Percentiles rank a stretch among this genome's conserved stretches.
phyloP scores from a whole-genome alignment of 129 eudicot species.

The Flaveria trinervia region DNA sequence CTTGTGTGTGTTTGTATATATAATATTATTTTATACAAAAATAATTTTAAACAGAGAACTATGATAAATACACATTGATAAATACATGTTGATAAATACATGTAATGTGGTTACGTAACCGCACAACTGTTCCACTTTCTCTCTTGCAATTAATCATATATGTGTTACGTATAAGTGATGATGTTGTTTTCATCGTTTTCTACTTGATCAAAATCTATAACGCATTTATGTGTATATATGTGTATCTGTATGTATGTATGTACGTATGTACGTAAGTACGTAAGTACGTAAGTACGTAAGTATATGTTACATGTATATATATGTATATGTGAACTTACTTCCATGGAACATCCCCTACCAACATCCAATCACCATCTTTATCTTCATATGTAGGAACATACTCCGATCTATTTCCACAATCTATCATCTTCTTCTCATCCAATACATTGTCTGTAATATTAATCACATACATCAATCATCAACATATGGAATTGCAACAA shows the following conservation, averaged over 20 bases:
- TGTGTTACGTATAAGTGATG: too few species aligned
- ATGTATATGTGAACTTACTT: conserved; percentile 46
- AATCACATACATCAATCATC: background rate
- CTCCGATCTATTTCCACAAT: conserved; percentile 47
- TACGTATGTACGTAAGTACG: background rate
- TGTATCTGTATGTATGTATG: background rate
- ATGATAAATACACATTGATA: too few species aligned
- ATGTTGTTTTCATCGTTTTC: background rate
- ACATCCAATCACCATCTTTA: conserved; percentile 89
- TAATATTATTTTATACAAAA: too few species aligned
- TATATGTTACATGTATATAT: background rate
- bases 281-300: background rate
- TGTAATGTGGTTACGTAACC: too few species aligned
- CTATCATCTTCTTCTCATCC: conserved; percentile 54
- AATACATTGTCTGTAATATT: conserved; percentile 28
- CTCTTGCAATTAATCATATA: too few species aligned
- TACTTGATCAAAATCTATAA: too few species aligned
- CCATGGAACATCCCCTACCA: conserved; percentile 93
- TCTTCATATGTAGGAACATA: conserved; percentile 85
- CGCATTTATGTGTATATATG: background rate
- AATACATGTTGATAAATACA: too few species aligned
- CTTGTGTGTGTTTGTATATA: too few species aligned
- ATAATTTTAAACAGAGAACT: too few species aligned
- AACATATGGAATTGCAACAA: background rate
- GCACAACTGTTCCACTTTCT: too few species aligned